Evolutionary conservation across 345 rosid genomes (phyloP), one percentile per base, ranked within the genome.

Genomic region (Angophora floribunda): DNA sequence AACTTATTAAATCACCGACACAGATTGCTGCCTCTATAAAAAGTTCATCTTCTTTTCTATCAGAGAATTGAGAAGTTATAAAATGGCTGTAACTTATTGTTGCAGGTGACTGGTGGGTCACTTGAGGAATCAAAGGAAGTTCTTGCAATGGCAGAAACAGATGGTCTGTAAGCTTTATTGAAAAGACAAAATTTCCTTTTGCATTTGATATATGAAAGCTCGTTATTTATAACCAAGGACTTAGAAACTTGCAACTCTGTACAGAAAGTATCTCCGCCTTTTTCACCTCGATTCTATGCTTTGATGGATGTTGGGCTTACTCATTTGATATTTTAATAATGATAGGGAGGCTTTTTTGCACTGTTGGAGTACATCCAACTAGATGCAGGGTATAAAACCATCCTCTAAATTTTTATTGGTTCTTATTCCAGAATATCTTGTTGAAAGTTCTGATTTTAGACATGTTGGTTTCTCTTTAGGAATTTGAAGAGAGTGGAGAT

Each of bases 291-390:
- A 9, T 75, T 41, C 84, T 75, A 9, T 57, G 30, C 59, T 82
- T 78, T 52, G 85, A 47, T 75, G 16, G 57, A 65, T 49, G 28
- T 41, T 85, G 63, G 50, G 36, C 80, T 80, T 53, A 22, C 47
- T 59, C 52, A 85, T 88, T 82, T 89, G 88, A 85, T 30, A 67
- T 30, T 24, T 88, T 75, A 26, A 59, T 87, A 49, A 88, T 87
- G 87, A 30, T 93, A 97, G 99, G 97, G 32, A 94, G 99, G 93
- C 95, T 97, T 85, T 98, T 95, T 78, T 97, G 99, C 85, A 97
- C 99, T 1, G 98, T 98, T 51, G 99, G 99, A 3, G 99, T 97
- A 86, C 99, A 98, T 91, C 99, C 98, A 7, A 98, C 99, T n/a
- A 95, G 99, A 91, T 97, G 99, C 94, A 95, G 90, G 95, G 99